Conservation (phyloP, 2,329 filamentous ascomycete species). For the Hypoxylon sp. region DNA sequence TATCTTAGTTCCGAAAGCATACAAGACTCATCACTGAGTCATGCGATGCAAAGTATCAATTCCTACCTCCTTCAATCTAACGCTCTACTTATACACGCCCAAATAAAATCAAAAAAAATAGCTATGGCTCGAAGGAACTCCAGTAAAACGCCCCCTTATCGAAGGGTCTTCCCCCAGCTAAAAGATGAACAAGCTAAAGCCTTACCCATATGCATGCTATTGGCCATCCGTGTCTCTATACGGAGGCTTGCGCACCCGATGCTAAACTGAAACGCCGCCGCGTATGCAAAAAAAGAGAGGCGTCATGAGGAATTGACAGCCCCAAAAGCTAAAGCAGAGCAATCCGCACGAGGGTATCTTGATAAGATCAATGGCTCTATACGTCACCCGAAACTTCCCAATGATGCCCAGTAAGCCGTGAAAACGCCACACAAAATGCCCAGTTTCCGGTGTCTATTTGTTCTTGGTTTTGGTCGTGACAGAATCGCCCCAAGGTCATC, state of each 20-base stretch:
- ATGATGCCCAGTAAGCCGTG: conserved; percentile 43
- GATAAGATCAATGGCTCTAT: conserved; percentile 45
- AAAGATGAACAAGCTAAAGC: conserved; percentile 25
- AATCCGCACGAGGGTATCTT: conserved; percentile 47
- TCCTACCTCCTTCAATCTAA: conserved; percentile 19
- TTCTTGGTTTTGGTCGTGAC: conserved; percentile 27
- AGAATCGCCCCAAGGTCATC: conserved; percentile 38
- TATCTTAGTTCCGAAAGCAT: conserved; percentile 13
- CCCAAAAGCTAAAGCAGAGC: conserved; percentile 38
- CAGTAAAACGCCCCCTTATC: conserved; percentile 5
- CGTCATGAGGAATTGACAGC: conserved; percentile 14
- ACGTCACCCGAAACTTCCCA: conserved; percentile 40
- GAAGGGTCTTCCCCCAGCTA: conserved; percentile 5
- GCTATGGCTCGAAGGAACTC: conserved; percentile 10
- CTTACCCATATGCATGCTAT: conserved; percentile 31
- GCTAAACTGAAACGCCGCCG: conserved; percentile 45
- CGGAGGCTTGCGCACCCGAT: conserved; percentile 26
- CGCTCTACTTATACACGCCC: conserved; percentile 33
- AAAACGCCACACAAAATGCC: conserved; percentile 45
- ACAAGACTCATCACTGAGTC: conserved; percentile 5
- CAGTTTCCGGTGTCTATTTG: conserved; percentile 32
- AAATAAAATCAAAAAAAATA: conserved; percentile 17
- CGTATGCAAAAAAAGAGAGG: conserved; percentile 37
- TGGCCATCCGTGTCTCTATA: conserved; percentile 32
- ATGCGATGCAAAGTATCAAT: conserved; percentile 22